Percentiles rank a stretch among this genome's conserved stretches.
These are phyloP conservation scores for Nitzschia sp. DNA, from an alignment of 108 stramenopile species.

Conservation along the genomic window DNA sequence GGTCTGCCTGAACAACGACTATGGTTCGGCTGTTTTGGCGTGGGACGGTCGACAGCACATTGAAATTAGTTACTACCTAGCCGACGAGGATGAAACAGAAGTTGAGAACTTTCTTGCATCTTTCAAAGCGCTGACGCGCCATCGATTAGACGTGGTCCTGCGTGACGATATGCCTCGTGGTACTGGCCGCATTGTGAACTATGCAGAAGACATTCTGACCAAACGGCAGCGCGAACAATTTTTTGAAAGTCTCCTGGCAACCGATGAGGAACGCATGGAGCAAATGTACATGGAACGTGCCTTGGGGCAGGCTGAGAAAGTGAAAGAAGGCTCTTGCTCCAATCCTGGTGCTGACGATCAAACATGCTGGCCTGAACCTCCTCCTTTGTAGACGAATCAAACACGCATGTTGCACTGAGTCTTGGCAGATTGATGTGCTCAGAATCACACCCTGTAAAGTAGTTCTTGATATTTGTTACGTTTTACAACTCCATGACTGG, in stretches of 20 bases:
- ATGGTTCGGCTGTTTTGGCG: conserved; percentile 26
- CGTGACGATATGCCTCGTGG: conserved; percentile 58
- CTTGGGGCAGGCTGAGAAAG: neutral
- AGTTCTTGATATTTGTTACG: too few relatives aligned
- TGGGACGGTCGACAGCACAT: conserved; percentile 51
- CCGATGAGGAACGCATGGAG: neutral
- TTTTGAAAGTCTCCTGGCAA: neutral
- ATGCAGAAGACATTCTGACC: conserved; percentile 29
- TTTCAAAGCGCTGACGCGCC: conserved; percentile 1
- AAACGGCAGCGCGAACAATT: neutral
- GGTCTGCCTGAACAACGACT: conserved; percentile 1
- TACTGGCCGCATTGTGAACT: conserved; percentile 49
- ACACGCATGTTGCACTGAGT: too few relatives aligned
- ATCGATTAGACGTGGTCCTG: conserved; percentile 22
- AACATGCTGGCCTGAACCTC: conserved; percentile 5
- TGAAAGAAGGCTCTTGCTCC: conserved; percentile 1
- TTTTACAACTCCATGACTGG: too few relatives aligned
- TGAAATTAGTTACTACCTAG: conserved; percentile 43
- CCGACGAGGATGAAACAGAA: neutral
- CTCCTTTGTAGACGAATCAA: neutral
- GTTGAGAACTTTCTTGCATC: conserved; percentile 14
- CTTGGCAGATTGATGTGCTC: too few relatives aligned
- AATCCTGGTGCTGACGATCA: neutral
- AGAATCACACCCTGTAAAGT: too few relatives aligned
- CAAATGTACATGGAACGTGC: neutral